A percentile compares a stretch with the other conserved stretches of the same genome.
Evolutionary conservation across 495 filamentous ascomycete species (phyloP).

Genomic region (Aspergillus incahuasiensis): DNA sequence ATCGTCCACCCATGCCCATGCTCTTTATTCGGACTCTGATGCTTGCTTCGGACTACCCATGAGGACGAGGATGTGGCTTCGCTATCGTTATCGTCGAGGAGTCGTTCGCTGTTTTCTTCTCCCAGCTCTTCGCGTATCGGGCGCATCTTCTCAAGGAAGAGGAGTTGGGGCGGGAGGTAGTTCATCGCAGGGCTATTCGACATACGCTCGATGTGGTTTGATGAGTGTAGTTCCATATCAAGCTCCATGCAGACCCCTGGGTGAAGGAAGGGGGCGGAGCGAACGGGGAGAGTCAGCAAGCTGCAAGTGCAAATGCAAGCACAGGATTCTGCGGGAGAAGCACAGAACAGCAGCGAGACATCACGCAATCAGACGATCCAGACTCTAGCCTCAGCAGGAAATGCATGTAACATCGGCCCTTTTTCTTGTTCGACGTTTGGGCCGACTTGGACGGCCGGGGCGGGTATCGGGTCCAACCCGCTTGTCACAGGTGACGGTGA

Average conservation of each 20-base stretch:
- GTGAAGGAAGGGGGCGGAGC: not conserved
- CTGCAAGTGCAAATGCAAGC: no score
- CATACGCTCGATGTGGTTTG: no score
- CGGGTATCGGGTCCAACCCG: slow-evolving; percentile 1
- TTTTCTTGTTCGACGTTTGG: not conserved
- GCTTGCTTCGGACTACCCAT: no score
- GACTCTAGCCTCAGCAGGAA: not conserved
- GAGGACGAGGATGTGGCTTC: not conserved
- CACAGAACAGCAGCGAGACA: no score
- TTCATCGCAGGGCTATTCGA: no score
- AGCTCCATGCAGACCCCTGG: no score
- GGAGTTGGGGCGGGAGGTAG: not conserved
- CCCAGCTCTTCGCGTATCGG: not conserved
- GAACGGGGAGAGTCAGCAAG: no score
- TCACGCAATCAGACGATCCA: not conserved
- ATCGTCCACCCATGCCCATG: not conserved
- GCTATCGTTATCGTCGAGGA: slow-evolving; percentile 4
- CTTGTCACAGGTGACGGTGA: not conserved
- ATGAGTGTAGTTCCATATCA: no score
- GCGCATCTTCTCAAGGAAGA: slow-evolving; percentile 8
- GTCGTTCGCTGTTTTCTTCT: not conserved
- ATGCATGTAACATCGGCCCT: not conserved
- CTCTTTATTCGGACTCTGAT: not conserved
- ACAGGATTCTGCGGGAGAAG: no score
- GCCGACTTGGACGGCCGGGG: not conserved